Evolutionary conservation across 257 asterid species (phyloP).

Genomic region (Galeopsis tetrahit): DNA sequence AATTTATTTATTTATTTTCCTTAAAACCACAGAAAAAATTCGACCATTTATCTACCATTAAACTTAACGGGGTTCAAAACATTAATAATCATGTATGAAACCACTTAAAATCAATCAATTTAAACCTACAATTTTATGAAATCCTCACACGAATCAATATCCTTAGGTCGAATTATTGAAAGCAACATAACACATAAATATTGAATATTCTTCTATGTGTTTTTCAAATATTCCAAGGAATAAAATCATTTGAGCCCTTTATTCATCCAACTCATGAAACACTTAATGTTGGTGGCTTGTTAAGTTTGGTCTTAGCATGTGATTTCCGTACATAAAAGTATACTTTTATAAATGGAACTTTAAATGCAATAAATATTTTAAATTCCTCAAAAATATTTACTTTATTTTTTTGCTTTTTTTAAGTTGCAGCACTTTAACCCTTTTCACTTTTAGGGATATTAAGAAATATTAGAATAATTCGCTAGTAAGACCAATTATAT

Average conservation of each 20-base stretch:
- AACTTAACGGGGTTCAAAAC: too few relatives aligned
- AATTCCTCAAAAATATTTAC: not conserved
- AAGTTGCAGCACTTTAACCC: not conserved
- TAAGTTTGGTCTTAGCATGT: conserved; percentile 24
- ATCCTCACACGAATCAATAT: too few relatives aligned
- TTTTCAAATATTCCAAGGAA: not conserved
- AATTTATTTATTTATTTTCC: too few relatives aligned
- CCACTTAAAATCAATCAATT: too few relatives aligned
- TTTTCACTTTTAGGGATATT: conserved; percentile 26
- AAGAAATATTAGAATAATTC: conserved; percentile 13
- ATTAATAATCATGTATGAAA: too few relatives aligned
- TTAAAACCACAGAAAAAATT: too few relatives aligned
- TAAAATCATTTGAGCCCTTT: not conserved
- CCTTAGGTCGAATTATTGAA: too few relatives aligned
- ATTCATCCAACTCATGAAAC: conserved; percentile 28
- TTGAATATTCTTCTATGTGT: not conserved
- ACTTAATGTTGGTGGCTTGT: not conserved
- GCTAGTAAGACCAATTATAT: not conserved
- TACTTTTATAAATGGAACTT: conserved; percentile 22
- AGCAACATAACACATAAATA: not conserved
- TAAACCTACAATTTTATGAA: too few relatives aligned
- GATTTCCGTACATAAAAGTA: conserved; percentile 27
- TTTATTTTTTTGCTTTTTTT: not conserved
- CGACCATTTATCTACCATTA: too few relatives aligned
- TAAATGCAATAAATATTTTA: conserved; percentile 8